Percentiles rank a stretch among this genome's conserved stretches.
phyloP scores from a whole-genome alignment of 2,329 filamentous ascomycete genomes.

The Ascochyta clinopodiicola region DNA sequence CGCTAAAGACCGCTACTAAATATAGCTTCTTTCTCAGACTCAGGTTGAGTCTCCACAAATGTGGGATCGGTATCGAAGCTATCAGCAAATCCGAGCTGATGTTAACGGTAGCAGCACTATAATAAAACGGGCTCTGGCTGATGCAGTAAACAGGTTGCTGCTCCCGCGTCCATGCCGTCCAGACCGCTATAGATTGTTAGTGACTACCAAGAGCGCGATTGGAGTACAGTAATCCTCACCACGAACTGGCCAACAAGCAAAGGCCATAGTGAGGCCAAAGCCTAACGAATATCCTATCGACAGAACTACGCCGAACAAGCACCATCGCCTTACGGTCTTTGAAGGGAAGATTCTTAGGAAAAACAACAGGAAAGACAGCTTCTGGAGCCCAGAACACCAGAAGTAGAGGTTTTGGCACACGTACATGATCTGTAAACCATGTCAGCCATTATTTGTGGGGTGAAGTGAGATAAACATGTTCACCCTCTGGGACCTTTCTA shows the following conservation, averaged over 20 bases:
- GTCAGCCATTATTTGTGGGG: background rate
- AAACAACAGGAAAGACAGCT: slow-evolving; percentile 36
- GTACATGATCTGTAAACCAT: slow-evolving; percentile 16
- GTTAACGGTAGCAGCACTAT: slow-evolving; percentile 20
- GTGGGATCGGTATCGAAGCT: slow-evolving; percentile 23
- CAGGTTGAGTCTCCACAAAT: slow-evolving; percentile 28
- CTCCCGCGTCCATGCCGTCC: slow-evolving; percentile 18
- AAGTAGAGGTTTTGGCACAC: slow-evolving; percentile 40
- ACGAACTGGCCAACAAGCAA: background rate
- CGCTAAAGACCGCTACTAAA: slow-evolving; percentile 41
- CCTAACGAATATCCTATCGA: background rate
- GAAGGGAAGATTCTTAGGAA: slow-evolving; percentile 37
- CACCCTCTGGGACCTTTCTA: slow-evolving; percentile 49
- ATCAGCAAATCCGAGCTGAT: slow-evolving; percentile 27
- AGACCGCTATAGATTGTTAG: background rate
- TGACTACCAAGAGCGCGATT: no score
- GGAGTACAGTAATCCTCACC: no score
- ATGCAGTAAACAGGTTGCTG: slow-evolving; percentile 29
- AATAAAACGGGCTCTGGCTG: slow-evolving; percentile 25
- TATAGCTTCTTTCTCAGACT: slow-evolving; percentile 34
- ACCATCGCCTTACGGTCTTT: slow-evolving; percentile 16
- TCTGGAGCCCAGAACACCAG: slow-evolving; percentile 21
- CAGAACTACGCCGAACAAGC: slow-evolving; percentile 20
- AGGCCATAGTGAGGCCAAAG: background rate
- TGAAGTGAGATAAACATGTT: background rate